Evolutionary conservation across 2,329 filamentous ascomycete species (phyloP), one percentile per base, ranked within the genome.

Genomic region (Colletotrichum spinosum): DNA sequence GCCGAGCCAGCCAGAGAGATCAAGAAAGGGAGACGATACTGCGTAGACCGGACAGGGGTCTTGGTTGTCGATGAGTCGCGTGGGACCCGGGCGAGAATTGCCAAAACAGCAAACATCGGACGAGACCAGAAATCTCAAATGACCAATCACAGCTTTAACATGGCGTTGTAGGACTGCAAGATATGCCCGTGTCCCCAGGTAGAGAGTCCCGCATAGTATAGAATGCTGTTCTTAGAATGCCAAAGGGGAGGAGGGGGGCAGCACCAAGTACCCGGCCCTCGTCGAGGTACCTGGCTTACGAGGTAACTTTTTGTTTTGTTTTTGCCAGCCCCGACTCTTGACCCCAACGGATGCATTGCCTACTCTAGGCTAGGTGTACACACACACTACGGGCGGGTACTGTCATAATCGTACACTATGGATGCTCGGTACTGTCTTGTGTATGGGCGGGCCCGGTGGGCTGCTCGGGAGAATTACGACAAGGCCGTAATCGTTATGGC

Each of bases 1-100:
- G 25, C 25, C 25, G 25, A 25, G 25, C 25, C 25, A 25, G 25
- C 25, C 4, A 25, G 25, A 25, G 25, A 25, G 25, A 25, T 25
- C 25, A 25, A 25, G 3, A n/a, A 33, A 12, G 25, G 10, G 10
- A n/a, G 45, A 33, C 34, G 8, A 42, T 48, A 35, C 46, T 41
- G 38, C 3, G 38, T 41, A 9, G 38, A 5, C 42, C 15, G 42
- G 8, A 15, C 13, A 9, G n/a, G 42, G 44, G n/a, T 25, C 25
- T 25, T 25, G 25, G 25, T 25, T 25, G n/a, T 11, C 15, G 44
- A 39, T 41, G 39, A 56, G 35, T 46, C 41, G 58, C 33, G 48
- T 42, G 51, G 51, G 51, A 56, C 51, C 25, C 51, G 57, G 63
- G 63, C 63, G 58, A 65, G 41, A 53, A 62, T 62, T 62, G 11